Conservation (phyloP, 78 protist species). For the Dictyostelium citrinum region DNA sequence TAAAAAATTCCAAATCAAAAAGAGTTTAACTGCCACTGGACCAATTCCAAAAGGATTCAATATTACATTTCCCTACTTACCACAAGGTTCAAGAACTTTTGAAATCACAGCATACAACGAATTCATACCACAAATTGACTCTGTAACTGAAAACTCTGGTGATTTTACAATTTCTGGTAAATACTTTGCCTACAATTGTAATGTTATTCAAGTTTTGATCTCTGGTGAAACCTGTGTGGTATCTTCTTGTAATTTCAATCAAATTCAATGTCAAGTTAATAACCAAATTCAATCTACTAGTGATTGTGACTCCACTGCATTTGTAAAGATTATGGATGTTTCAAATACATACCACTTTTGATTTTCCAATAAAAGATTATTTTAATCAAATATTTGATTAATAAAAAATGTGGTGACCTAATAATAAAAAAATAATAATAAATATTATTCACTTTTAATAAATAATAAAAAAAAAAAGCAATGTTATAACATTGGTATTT, state of each 20-base stretch:
- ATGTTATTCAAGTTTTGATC: background rate
- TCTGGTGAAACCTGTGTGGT: background rate
- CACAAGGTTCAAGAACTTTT: background rate
- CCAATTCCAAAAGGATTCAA: background rate
- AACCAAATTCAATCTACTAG: background rate
- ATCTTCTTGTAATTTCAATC: background rate
- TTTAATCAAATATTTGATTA: too few species aligned
- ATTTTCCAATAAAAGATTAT: too few species aligned
- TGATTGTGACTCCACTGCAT: background rate
- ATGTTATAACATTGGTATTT: too few species aligned
- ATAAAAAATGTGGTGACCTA: too few species aligned
- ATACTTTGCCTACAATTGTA: background rate
- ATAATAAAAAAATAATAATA: too few species aligned
- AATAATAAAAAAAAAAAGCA: too few species aligned
- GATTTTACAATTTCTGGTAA: background rate
- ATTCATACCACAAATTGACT: background rate
- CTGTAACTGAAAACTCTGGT: background rate
- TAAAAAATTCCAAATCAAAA: background rate
- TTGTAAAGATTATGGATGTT: background rate
- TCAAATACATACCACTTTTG: background rate
- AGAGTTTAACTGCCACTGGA: background rate
- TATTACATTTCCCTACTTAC: background rate
- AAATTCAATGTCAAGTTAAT: background rate
- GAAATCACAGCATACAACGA: background rate
- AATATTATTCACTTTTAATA: too few species aligned